phyloP scores from a whole-genome alignment of 83 land plant genomes.

The Isoetes engelmannii region DNA sequence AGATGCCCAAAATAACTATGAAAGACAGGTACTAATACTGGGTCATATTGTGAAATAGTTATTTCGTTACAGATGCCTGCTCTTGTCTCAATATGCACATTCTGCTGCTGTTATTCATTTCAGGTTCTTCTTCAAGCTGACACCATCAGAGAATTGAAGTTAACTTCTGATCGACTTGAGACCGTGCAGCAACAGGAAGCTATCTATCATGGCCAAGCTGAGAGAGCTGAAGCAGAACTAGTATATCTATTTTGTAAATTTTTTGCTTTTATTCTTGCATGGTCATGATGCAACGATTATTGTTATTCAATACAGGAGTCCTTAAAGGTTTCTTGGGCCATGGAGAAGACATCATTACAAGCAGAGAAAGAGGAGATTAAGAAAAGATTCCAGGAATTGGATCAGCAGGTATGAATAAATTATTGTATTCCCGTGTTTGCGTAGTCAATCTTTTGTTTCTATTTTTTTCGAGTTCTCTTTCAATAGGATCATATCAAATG shows the following conservation, averaged over 20 bases:
- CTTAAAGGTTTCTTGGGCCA: conserved; percentile 40
- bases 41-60: neutral
- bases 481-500: too few relatives aligned
- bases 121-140: conserved; percentile 92
- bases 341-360: conserved; percentile 45
- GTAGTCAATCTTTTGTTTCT: too few relatives aligned
- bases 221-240: conserved; percentile 47
- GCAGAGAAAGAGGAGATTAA: conserved; percentile 40
- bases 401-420: conserved; percentile 44
- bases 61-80: neutral
- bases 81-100: neutral
- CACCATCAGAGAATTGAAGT: conserved; percentile 79
- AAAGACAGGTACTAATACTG: conserved; percentile 70
- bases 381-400: conserved; percentile 45
- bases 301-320: conserved; percentile 32
- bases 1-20: conserved; percentile 82
- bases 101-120: conserved; percentile 1
- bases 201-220: conserved; percentile 45
- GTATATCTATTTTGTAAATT: conserved; percentile 25
- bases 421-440: too few relatives aligned
- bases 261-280: neutral
- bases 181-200: conserved; percentile 46
- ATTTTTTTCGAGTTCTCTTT: too few relatives aligned
- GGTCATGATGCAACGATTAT: neutral
- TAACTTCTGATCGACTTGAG: conserved; percentile 49